Evolutionary conservation across 805 yeast species (phyloP).

Genomic region (Starmera amethionina): DNA sequence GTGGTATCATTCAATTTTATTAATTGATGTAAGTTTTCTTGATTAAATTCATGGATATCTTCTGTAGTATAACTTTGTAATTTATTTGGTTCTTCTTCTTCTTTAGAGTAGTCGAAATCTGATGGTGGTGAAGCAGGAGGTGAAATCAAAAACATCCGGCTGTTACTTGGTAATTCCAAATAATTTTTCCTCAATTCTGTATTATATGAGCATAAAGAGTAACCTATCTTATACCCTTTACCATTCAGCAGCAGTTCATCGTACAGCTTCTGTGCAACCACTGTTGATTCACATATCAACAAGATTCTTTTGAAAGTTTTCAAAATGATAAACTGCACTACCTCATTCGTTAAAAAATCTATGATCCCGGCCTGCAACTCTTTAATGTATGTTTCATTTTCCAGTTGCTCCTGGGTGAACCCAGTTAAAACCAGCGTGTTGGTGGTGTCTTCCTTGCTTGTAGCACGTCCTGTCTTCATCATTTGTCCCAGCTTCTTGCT

Average conservation of each 20-base stretch:
- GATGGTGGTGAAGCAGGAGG: slow-evolving; percentile 35
- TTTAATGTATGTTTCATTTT: slow-evolving; percentile 9
- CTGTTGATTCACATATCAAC: slow-evolving; percentile 13
- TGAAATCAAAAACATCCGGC: slow-evolving; percentile 27
- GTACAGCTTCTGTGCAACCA: no score
- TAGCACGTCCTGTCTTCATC: background rate
- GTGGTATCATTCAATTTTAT: slow-evolving; percentile 6
- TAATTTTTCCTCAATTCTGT: slow-evolving; percentile 10
- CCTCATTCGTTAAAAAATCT: slow-evolving; percentile 8
- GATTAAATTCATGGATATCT: slow-evolving; percentile 13
- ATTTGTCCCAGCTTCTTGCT: background rate
- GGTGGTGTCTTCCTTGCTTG: slow-evolving; percentile 7
- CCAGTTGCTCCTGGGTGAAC: slow-evolving; percentile 7
- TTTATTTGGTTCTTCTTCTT: slow-evolving; percentile 27
- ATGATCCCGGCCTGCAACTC: slow-evolving; percentile 18
- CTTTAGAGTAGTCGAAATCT: slow-evolving; percentile 26
- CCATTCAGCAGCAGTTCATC: background rate
- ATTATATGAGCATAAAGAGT: slow-evolving; percentile 9
- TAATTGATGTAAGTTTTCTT: slow-evolving; percentile 10
- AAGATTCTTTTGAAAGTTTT: slow-evolving; percentile 16
- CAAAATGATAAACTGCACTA: slow-evolving; percentile 20
- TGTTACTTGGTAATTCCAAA: slow-evolving; percentile 23
- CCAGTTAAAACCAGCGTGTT: slow-evolving; percentile 20
- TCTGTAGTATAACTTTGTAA: slow-evolving; percentile 18
- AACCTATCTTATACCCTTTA: slow-evolving; percentile 8